Evolutionary conservation across 768 basidiomycete species (phyloP), one percentile per base, ranked within the genome.

Genomic region (Coprinellus micaceus): DNA sequence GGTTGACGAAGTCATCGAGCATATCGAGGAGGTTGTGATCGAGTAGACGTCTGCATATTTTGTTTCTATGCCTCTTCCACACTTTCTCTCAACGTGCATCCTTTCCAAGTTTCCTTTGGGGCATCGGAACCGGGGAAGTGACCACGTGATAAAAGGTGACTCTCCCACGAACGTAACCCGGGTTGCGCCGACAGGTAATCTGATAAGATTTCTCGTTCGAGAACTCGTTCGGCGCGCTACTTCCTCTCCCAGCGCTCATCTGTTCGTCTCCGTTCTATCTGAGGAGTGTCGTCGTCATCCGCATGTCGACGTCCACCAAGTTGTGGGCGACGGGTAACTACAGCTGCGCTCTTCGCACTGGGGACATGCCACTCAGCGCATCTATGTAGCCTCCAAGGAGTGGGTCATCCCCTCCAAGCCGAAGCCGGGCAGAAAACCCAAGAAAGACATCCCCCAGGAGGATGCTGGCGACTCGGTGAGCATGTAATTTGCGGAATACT

Each of bases 1-100:
- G 90, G 75, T 95, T 53, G 94, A 96, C 64, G 93, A 96, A 69
- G 83, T 96, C 40, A 83, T 95, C 64, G 92, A 97, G 62, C 93
- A 97, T 77, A 83, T 81, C 40, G 94, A 96, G 73, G 93, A 96
- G 66, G 72, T 87, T 22, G 74, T 83, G 6, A 33, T 33, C 26
- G 85, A 86, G 59, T 74, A 73, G 64, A 53, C 54, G 46, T 24
- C 39, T 28, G 13, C 13, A 21, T 25, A 6, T 26, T 11, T 29
- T 6, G 4, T 22, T 21, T 48, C 4, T n/a, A 29, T 12, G 28
- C 24, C 5, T 22, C 11, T 7, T 48, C 4, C 24, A 15, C 22
- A 25, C 22, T 48, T 4, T 25, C 33, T 33, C 13, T 33, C 33
- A n/a, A n/a, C n/a, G n/a, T n/a, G n/a, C n/a, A n/a, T n/a, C n/a